Base-by-base conservation (phyloP, 495 filamentous ascomycete species). In the Baudoinia panamericana region DNA sequence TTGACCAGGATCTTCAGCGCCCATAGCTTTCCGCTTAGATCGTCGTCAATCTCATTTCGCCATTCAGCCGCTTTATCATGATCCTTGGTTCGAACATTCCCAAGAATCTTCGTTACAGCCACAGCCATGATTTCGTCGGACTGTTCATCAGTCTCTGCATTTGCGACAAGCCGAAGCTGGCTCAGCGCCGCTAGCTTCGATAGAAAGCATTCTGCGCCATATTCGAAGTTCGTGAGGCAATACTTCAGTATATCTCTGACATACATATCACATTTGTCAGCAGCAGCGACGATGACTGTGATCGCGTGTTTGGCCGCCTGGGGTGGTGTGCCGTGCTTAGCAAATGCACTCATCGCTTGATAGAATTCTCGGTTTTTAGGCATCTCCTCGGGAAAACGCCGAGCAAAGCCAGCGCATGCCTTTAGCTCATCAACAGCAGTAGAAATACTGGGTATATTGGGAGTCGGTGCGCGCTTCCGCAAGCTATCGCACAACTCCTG, bases 301-400 rank as follows among this genome's bases (percentile, higher is more conserved):
- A 96, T 78, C 0, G 90, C 92, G 62, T 95, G 79, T 58, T 96
- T 99, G 7, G 87, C 84, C 12, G 82, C 82, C 48, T 76, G 76
- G 10, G 84, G 71, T 2, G 90, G 88, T 21, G 70, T 67, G 28
- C 90, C 88, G 54, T 83, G 76, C 16, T 85, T 67, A 2, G 87
- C 82, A 56, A 83, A 95, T 45, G 68, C 76, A 29, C 78, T 70
- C 53, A 96, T 67, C 13, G 84, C 77, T 48, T 88, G 78, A 18
- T 75, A 61, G 44, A 96, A 92, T 48, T 84, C 87, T 31, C 82
- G 77, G 43, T 93, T 84, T 39, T 77, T 71, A 0, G 88, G 84
- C 36, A 96, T 71, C 31, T 95, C 87, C 15, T 75, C 70, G 0
- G 87, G 80, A 43, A 88, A 85, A 48, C 75, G 83, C 48, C 73